A percentile compares a stretch with the other conserved stretches of the same genome.
Evolutionary conservation across 495 filamentous ascomycete genomes (phyloP).

Genomic region (Penicillium waksmanii): DNA sequence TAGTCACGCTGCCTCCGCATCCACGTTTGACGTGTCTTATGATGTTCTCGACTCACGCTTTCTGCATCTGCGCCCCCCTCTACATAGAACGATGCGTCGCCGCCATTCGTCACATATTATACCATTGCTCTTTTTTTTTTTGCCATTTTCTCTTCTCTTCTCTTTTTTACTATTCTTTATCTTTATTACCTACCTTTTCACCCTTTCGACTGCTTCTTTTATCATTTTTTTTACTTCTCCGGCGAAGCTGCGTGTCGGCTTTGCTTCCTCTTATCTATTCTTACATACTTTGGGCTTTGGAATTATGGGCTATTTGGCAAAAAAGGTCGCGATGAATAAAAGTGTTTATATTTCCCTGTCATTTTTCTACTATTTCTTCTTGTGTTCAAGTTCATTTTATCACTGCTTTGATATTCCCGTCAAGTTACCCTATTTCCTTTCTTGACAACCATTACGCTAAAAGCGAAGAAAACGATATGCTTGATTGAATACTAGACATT

Average conservation of each 20-base stretch:
- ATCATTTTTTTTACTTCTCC: conserved; percentile 7
- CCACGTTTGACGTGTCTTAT: conserved; percentile 30
- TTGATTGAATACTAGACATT: conserved; percentile 12
- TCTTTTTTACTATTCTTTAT: not conserved
- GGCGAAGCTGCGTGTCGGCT: not conserved
- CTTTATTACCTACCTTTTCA: conserved; percentile 11
- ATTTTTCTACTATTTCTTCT: not conserved
- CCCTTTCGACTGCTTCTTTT: conserved; percentile 1
- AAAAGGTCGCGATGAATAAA: conserved; percentile 10
- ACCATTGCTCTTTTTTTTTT: conserved; percentile 19
- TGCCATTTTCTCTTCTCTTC: conserved; percentile 12
- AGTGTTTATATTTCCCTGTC: conserved; percentile 5
- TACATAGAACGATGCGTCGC: conserved; percentile 31
- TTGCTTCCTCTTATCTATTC: conserved; percentile 4
- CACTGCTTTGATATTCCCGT: no score
- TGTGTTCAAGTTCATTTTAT: no score
- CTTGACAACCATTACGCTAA: not conserved
- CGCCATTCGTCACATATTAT: conserved; percentile 27
- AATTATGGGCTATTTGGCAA: conserved; percentile 1
- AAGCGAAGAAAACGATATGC: conserved; percentile 7
- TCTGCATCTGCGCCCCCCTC: conserved; percentile 23
- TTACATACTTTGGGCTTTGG: conserved; percentile 11
- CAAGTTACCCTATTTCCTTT: not conserved
- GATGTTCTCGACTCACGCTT: conserved; percentile 25
- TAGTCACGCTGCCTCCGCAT: conserved; percentile 24